phyloP scores from a whole-genome alignment of 495 filamentous ascomycete species.

The Letharia lupina region DNA sequence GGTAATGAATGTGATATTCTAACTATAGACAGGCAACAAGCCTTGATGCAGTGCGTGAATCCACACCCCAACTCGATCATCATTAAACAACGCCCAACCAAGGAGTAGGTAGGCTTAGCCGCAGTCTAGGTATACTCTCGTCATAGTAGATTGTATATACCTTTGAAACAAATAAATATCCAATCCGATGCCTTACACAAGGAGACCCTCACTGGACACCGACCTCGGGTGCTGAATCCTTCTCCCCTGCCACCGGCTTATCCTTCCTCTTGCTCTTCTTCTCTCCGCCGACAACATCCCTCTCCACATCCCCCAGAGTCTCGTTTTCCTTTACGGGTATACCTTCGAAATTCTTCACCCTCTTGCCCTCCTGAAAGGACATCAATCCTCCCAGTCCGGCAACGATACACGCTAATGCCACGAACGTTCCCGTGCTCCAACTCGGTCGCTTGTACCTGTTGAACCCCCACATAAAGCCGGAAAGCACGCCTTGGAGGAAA shows the following conservation, averaged over 20 bases:
- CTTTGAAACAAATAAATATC: neutral
- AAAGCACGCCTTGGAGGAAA: constrained; percentile 60
- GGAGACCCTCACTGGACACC: neutral
- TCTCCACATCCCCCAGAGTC: constrained; percentile 23
- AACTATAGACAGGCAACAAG: neutral
- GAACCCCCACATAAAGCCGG: constrained; percentile 71
- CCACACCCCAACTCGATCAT: neutral
- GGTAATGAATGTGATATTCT: no score
- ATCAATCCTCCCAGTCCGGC: constrained; percentile 61
- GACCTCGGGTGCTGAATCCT: neutral
- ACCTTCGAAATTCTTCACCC: constrained; percentile 23
- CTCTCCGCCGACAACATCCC: constrained; percentile 21
- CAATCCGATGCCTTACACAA: neutral
- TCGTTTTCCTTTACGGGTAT: constrained; percentile 23
- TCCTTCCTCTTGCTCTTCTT: constrained; percentile 4
- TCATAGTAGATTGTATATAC: neutral
- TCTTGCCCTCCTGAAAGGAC: constrained; percentile 50
- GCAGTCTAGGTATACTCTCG: neutral
- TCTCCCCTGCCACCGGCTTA: neutral
- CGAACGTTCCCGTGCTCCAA: constrained; percentile 68
- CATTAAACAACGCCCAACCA: neutral
- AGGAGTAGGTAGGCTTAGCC: neutral
- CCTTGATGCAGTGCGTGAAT: neutral
- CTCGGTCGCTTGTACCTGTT: constrained; percentile 61
- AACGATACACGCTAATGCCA: constrained; percentile 59